Conservation (phyloP, 495 filamentous ascomycete genomes). For the Aspergillus carlsbadensis region DNA sequence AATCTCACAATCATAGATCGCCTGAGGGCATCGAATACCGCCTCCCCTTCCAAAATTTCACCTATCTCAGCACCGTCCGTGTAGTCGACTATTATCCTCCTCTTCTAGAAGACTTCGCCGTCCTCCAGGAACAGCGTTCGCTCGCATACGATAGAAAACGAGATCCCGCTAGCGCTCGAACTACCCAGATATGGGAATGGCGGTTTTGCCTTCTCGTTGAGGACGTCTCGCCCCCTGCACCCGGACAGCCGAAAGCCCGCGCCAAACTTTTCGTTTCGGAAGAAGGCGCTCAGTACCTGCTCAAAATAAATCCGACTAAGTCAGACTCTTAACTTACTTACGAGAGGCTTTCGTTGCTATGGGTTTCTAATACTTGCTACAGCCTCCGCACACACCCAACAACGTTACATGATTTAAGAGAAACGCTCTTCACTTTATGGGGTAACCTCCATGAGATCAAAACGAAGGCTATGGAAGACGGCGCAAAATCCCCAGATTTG, state of each 20-base stretch:
- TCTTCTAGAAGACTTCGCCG: constrained; percentile 71
- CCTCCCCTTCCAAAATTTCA: constrained; percentile 71
- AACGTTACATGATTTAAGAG: constrained; percentile 51
- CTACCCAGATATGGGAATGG: constrained; percentile 65
- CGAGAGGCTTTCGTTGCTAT: not conserved
- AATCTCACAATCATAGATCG: constrained; percentile 40
- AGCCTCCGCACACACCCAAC: constrained; percentile 55
- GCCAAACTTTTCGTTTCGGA: constrained; percentile 69
- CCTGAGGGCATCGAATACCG: constrained; percentile 42
- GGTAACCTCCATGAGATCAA: constrained; percentile 79
- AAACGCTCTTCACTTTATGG: constrained; percentile 81
- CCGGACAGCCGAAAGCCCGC: constrained; percentile 34
- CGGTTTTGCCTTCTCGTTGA: constrained; percentile 73
- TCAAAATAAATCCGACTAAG: constrained; percentile 71
- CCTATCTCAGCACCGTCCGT: constrained; percentile 65
- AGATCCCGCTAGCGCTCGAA: constrained; percentile 8
- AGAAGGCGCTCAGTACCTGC: constrained; percentile 60
- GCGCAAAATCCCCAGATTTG: constrained; percentile 4
- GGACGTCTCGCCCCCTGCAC: constrained; percentile 43
- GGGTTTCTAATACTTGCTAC: not conserved
- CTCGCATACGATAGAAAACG: constrained; percentile 7
- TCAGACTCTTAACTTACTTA: not conserved
- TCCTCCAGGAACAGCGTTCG: constrained; percentile 30
- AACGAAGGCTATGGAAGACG: constrained; percentile 15
- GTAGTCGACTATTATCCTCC: constrained; percentile 80